phyloP scores from a whole-genome alignment of 441 rosid genomes.

The Breynia disticha region DNA sequence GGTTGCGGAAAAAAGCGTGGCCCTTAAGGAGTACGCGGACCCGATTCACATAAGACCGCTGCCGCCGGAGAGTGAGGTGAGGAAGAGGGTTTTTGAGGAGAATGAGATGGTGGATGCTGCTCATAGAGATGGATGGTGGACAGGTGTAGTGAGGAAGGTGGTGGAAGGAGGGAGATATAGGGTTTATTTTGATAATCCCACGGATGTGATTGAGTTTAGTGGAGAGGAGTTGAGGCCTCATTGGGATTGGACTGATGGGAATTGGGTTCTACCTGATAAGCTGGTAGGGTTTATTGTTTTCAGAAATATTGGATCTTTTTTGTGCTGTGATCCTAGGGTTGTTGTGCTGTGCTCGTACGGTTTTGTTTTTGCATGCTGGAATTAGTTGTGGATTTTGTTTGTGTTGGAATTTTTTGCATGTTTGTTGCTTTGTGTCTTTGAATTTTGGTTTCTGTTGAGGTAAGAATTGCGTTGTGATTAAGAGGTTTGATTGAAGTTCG shows the following conservation, averaged over 20 bases:
- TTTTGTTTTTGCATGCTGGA: too few relatives aligned
- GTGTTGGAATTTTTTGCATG: too few relatives aligned
- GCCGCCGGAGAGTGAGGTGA: conserved; percentile 26
- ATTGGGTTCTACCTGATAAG: conserved; percentile 37
- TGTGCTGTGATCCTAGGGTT: too few relatives aligned
- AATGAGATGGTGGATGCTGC: conserved; percentile 61
- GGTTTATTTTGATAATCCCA: conserved; percentile 45
- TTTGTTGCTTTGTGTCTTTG: too few relatives aligned
- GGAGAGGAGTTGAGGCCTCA: conserved; percentile 42
- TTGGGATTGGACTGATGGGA: conserved; percentile 49
- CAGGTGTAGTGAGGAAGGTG: conserved; percentile 52
- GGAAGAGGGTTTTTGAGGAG: conserved; percentile 19
- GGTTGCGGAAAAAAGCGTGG: conserved; percentile 32
- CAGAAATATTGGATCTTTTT: too few relatives aligned
- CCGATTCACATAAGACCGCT: conserved; percentile 40
- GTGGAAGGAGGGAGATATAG: conserved; percentile 31
- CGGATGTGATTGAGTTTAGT: conserved; percentile 54
- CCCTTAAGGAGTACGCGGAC: conserved; percentile 35
- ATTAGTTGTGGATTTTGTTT: too few relatives aligned
- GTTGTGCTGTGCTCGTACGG: background rate
- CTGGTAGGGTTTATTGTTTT: conserved; percentile 2
- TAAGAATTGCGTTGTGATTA: too few relatives aligned
- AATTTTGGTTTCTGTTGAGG: too few relatives aligned
- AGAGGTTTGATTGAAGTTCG: too few relatives aligned
- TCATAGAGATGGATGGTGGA: conserved; percentile 83